Evolutionary conservation across 768 basidiomycete species (phyloP).

Genomic region (Boletus barrowsii): DNA sequence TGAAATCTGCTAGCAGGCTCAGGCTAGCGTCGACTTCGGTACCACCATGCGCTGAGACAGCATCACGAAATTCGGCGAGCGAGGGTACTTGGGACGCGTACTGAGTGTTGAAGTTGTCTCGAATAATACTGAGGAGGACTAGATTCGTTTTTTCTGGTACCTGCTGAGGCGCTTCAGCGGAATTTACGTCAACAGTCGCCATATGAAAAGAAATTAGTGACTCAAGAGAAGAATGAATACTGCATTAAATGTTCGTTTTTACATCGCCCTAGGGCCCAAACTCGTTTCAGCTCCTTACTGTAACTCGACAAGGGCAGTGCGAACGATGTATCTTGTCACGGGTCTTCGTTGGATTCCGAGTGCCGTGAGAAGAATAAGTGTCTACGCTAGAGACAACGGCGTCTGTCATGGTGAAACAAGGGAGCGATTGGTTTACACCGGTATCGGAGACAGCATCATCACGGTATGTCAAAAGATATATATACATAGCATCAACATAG

Average conservation of each 20-base stretch:
- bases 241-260: neutral
- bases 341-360: no score
- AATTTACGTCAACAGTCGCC: neutral
- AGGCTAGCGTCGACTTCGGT: conserved; percentile 2
- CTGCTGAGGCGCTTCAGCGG: neutral
- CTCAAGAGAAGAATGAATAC: neutral
- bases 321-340: no score
- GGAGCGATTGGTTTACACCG: no score
- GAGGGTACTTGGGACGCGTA: conserved; percentile 2
- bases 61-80: conserved; percentile 10
- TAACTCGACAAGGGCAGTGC: no score
- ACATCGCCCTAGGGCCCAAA: neutral
- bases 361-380: no score
- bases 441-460: no score
- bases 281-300: no score
- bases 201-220: neutral
- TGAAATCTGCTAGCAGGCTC: conserved; percentile 9
- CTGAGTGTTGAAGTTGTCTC: conserved; percentile 8
- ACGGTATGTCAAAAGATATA: no score
- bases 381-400: no score
- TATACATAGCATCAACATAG: no score
- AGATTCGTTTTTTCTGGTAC: neutral
- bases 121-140: conserved; percentile 2
- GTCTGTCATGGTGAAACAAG: no score
- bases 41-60: neutral